Percentiles rank a stretch among this genome's conserved stretches.
Evolutionary conservation across 768 basidiomycete species (phyloP).

Genomic region (Tulasnella sp.): DNA sequence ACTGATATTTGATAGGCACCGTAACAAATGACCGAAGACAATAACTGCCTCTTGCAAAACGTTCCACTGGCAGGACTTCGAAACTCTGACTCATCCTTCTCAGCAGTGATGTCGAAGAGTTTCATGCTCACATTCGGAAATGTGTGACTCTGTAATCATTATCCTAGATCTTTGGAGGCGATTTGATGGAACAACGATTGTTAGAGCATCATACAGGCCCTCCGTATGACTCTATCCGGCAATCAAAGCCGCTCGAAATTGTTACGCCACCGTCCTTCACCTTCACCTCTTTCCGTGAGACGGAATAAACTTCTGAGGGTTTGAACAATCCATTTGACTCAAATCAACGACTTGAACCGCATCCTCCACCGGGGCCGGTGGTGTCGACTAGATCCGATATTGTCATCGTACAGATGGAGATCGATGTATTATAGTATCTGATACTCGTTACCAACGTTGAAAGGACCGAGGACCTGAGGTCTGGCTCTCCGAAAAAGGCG

Average conservation of each 20-base stretch:
- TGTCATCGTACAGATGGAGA: slow-evolving; percentile 61
- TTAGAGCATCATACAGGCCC: slow-evolving; percentile 55
- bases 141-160: slow-evolving; percentile 23
- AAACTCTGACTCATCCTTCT: slow-evolving; percentile 90
- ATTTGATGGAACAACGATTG: background rate
- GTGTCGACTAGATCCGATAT: slow-evolving; percentile 53
- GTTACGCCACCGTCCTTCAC: slow-evolving; percentile 62
- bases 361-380: slow-evolving; percentile 44
- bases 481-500: slow-evolving; percentile 46
- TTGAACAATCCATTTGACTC: slow-evolving; percentile 22
- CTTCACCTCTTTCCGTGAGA: slow-evolving; percentile 64
- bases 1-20: too few relatives aligned
- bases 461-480: slow-evolving; percentile 53
- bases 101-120: slow-evolving; percentile 69
- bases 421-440: slow-evolving; percentile 64
- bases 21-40: slow-evolving; percentile 85
- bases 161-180: background rate
- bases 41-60: slow-evolving; percentile 69
- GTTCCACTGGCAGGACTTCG: slow-evolving; percentile 80
- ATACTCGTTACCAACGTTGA: slow-evolving; percentile 66
- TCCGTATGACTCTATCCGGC: slow-evolving; percentile 42
- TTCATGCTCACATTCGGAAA: slow-evolving; percentile 61
- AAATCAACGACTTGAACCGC: slow-evolving; percentile 56
- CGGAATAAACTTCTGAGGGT: slow-evolving; percentile 23
- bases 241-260: slow-evolving; percentile 45